Percentiles rank a stretch among this genome's conserved stretches.
Evolutionary conservation across 345 rosid genomes (phyloP).

Genomic region (Gossypium mustelinum): DNA sequence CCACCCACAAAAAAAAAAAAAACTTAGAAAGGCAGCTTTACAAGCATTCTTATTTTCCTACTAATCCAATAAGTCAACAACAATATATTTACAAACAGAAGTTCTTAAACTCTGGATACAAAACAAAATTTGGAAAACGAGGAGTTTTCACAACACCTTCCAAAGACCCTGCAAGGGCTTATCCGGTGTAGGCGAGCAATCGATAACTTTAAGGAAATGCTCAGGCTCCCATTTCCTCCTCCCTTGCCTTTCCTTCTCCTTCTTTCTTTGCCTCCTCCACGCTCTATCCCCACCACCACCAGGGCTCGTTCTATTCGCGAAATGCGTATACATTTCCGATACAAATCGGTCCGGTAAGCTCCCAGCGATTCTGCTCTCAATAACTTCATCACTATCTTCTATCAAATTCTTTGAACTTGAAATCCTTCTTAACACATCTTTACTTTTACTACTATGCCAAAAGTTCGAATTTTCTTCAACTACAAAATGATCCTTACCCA

Average conservation of each 20-base stretch:
- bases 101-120: conserved; percentile 4
- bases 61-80: background rate
- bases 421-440: conserved; percentile 28
- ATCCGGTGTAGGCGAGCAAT: conserved; percentile 56
- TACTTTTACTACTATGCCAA: conserved; percentile 14
- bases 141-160: conserved; percentile 53
- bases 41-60: background rate
- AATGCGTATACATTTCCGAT: conserved; percentile 66
- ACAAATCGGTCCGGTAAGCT: conserved; percentile 51
- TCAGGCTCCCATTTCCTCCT: conserved; percentile 74
- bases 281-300: conserved; percentile 54
- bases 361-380: conserved; percentile 27
- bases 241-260: conserved; percentile 68
- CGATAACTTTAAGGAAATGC: conserved; percentile 69
- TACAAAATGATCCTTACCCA: conserved; percentile 57
- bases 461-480: conserved; percentile 57
- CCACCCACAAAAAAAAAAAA: background rate
- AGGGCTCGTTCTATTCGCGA: conserved; percentile 72
- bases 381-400: conserved; percentile 40
- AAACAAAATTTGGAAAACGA: conserved; percentile 4
- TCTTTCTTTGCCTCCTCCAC: conserved; percentile 69
- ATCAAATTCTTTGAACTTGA: conserved; percentile 34
- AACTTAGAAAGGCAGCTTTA: conserved; percentile 2
- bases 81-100: background rate
- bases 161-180: conserved; percentile 87